Percentiles rank a stretch among this genome's conserved stretches.
Conservation (phyloP, 179 eudicot species). For the Silene vulgaris region DNA sequence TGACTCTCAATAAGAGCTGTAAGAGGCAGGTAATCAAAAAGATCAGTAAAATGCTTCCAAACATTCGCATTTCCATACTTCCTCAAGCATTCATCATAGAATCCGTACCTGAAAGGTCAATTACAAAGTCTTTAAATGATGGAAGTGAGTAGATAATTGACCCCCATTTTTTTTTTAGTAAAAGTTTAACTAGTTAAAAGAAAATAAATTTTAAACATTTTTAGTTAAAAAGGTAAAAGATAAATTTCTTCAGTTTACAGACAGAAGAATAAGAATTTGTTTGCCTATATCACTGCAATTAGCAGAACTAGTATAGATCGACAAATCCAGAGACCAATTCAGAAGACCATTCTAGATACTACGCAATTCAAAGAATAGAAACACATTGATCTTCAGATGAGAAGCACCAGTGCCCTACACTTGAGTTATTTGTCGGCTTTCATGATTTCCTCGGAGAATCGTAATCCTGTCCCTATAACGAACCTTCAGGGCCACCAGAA, state of each 20-base stretch:
- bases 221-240: background rate
- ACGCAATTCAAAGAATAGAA: background rate
- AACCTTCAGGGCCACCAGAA: slow-evolving; percentile 78
- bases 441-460: slow-evolving; percentile 88
- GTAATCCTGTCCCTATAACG: slow-evolving; percentile 88
- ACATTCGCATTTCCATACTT: slow-evolving; percentile 94
- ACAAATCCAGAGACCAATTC: background rate
- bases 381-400: slow-evolving; percentile 8
- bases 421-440: slow-evolving; percentile 95
- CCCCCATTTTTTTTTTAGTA: too few relatives aligned
- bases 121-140: slow-evolving; percentile 14
- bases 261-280: too few relatives aligned
- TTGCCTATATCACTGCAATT: too few relatives aligned
- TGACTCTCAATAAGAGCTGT: slow-evolving; percentile 96
- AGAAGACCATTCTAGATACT: background rate
- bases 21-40: slow-evolving; percentile 89
- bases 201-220: background rate
- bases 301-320: too few relatives aligned
- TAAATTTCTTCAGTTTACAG: background rate
- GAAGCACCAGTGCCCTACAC: slow-evolving; percentile 51
- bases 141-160: background rate
- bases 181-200: background rate
- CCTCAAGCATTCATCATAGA: slow-evolving; percentile 93
- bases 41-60: slow-evolving; percentile 92
- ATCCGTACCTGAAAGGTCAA: slow-evolving; percentile 62